Percentiles rank a stretch among this genome's conserved stretches.
Evolutionary conservation across 768 basidiomycete species (phyloP).

Genomic region (Naganishia kalamii): DNA sequence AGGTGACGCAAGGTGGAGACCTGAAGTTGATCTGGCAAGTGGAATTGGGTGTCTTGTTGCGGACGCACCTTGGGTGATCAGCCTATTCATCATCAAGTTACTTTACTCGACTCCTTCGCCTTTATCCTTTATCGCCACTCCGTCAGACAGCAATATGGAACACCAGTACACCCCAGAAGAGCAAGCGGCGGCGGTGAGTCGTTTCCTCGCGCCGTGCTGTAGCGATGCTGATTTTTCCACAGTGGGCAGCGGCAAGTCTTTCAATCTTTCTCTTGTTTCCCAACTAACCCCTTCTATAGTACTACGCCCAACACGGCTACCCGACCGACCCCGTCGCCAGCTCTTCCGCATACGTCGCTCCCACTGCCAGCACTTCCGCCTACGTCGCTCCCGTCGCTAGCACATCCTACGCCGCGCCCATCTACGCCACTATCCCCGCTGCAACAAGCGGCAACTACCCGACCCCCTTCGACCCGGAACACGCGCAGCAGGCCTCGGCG

Average conservation of each 20-base stretch:
- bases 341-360: neutral
- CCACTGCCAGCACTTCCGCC: too few relatives aligned
- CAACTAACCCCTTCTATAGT: slow-evolving; percentile 16
- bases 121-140: neutral
- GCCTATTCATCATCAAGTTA: neutral
- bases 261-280: neutral
- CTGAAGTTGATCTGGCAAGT: neutral
- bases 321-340: too few relatives aligned
- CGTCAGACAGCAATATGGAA: slow-evolving; percentile 11
- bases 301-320: slow-evolving; percentile 10
- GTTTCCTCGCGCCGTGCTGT: neutral
- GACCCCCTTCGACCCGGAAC: slow-evolving; percentile 29
- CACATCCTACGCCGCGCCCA: neutral
- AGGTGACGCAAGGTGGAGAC: neutral
- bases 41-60: neutral
- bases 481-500: slow-evolving; percentile 32
- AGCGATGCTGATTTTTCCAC: neutral
- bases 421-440: too few relatives aligned
- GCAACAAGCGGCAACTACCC: neutral
- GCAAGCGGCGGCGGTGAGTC: slow-evolving; percentile 41
- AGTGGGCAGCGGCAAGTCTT: slow-evolving; percentile 43
- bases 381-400: slow-evolving; percentile 1
- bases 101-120: neutral
- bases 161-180: slow-evolving; percentile 36
- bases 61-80: neutral